phyloP scores from a whole-genome alignment of 2,329 filamentous ascomycete species.

The Emmonsia crescens region DNA sequence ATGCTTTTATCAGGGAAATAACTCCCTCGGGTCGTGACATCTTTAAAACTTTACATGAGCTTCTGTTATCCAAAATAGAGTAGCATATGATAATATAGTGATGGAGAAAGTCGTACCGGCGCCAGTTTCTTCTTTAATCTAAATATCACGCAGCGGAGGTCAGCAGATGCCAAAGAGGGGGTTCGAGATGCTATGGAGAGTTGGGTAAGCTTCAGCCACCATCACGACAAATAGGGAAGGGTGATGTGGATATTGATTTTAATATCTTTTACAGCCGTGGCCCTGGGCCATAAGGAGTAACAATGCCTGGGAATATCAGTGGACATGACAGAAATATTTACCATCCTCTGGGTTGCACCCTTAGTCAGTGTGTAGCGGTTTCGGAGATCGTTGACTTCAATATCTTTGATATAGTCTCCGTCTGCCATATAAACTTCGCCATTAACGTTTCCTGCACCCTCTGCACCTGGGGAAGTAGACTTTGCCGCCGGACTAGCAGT shows the following conservation, averaged over 20 bases:
- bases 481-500: conserved; percentile 42
- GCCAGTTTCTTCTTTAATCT: conserved; percentile 99
- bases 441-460: conserved; percentile 52
- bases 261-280: conserved; percentile 13
- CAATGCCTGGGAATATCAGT: conserved; percentile 52
- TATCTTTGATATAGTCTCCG: conserved; percentile 96
- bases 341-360: conserved; percentile 96
- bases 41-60: conserved; percentile 58
- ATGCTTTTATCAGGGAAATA: conserved; percentile 97
- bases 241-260: conserved; percentile 14
- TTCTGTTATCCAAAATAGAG: conserved; percentile 41
- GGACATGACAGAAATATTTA: conserved; percentile 70
- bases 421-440: conserved; percentile 89
- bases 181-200: conserved; percentile 47
- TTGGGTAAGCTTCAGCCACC: conserved; percentile 58
- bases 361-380: conserved; percentile 97
- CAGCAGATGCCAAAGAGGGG: conserved; percentile 83
- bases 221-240: conserved; percentile 29
- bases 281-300: conserved; percentile 24
- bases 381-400: conserved; percentile 94
- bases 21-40: conserved; percentile 95
- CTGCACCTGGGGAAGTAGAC: conserved; percentile 43
- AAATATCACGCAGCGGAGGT: conserved; percentile 76
- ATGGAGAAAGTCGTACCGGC: conserved; percentile 74
- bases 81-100: conserved; percentile 31